Conservation (phyloP, 768 basidiomycete species). For the Collybia sp. region DNA sequence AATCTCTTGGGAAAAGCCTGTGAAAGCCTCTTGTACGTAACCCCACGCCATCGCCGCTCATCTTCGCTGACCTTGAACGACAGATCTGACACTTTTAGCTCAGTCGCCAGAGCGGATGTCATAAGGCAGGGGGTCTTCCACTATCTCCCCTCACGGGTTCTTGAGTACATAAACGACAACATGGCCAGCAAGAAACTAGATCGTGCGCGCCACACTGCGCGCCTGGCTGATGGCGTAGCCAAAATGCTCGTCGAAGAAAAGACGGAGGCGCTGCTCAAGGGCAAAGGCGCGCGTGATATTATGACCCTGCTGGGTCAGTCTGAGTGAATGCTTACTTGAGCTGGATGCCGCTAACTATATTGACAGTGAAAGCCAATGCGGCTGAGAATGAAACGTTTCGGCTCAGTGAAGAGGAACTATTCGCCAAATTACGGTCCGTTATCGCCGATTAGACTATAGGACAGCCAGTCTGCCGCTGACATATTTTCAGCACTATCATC, state of each 20-base stretch:
- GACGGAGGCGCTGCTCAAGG: conserved; percentile 22
- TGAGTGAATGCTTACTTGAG: not conserved
- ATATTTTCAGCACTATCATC: conserved; percentile 45
- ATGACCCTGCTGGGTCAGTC: conserved; percentile 39
- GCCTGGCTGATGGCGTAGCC: conserved; percentile 25
- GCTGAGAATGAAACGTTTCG: conserved; percentile 36
- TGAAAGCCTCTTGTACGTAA: conserved; percentile 28
- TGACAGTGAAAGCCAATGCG: conserved; percentile 48
- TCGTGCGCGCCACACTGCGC: conserved; percentile 24
- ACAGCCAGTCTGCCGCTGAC: conserved; percentile 30
- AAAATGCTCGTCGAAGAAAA: conserved; percentile 32
- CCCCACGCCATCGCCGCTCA: conserved; percentile 1
- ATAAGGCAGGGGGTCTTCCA: conserved; percentile 23
- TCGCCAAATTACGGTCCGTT: conserved; percentile 49
- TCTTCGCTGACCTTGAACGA: not conserved
- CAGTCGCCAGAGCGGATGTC: conserved; percentile 22
- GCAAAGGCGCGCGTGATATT: conserved; percentile 31
- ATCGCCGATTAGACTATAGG: conserved; percentile 32
- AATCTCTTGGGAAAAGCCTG: conserved; percentile 33
- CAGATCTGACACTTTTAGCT: conserved; percentile 26
- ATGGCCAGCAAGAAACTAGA: conserved; percentile 23
- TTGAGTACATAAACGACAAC: conserved; percentile 29
- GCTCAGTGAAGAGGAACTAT: conserved; percentile 44
- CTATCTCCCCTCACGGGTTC: conserved; percentile 22
- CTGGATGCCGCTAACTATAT: not conserved